Percentiles rank a stretch among this genome's conserved stretches.
Conservation (phyloP, 192 early-diverging fungal species). For the Spinellus fusiger region DNA sequence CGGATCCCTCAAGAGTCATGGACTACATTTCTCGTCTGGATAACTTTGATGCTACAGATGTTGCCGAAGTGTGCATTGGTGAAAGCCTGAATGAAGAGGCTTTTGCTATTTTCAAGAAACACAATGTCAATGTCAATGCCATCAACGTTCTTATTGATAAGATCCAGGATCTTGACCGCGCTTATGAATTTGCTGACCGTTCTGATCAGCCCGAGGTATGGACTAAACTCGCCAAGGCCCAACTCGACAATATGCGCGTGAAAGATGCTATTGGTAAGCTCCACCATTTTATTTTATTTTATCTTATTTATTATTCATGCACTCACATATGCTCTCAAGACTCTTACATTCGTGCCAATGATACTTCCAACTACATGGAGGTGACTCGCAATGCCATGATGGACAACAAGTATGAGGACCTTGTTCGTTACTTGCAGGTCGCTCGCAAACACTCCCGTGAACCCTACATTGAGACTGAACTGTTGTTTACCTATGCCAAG, state of each 20-base stretch:
- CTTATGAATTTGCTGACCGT: conserved; percentile 92
- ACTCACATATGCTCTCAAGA: too few species aligned
- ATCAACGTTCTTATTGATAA: conserved; percentile 91
- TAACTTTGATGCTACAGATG: conserved; percentile 96
- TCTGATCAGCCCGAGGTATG: conserved; percentile 90
- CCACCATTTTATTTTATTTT: too few species aligned
- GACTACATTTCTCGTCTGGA: conserved; percentile 92
- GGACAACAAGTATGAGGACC: conserved; percentile 89
- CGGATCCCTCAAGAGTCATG: conserved; percentile 89
- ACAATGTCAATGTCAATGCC: conserved; percentile 82
- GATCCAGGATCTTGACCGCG: conserved; percentile 90
- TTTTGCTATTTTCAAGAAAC: conserved; percentile 93
- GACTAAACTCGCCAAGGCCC: conserved; percentile 93
- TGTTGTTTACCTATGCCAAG: conserved; percentile 94
- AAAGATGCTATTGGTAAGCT: conserved; percentile 83
- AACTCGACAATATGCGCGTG: conserved; percentile 83
- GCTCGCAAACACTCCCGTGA: conserved; percentile 95
- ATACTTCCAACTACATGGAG: conserved; percentile 82
- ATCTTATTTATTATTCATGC: too few species aligned
- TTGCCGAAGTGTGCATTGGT: conserved; percentile 92
- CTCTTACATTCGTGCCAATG: conserved; percentile 95
- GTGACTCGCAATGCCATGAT: conserved; percentile 77
- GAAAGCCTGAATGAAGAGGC: conserved; percentile 92
- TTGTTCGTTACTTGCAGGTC: conserved; percentile 92
- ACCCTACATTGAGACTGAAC: conserved; percentile 91